These are phyloP conservation scores for Hyphopichia wangnamkhiaoensis DNA, from an alignment of 1,139 yeast species.

Conservation along the genomic window DNA sequence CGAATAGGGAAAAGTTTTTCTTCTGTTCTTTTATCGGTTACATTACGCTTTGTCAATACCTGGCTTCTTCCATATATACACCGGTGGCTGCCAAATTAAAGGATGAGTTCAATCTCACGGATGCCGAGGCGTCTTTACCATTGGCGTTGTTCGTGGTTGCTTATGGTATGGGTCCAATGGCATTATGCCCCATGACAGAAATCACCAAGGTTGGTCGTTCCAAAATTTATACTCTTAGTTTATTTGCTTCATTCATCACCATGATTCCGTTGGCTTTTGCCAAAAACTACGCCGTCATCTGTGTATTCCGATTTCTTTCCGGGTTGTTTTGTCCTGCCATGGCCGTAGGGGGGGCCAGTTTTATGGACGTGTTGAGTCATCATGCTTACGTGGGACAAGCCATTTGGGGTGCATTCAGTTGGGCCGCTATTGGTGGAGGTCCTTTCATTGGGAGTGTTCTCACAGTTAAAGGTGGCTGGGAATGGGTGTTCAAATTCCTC, in stretches of 20 bases:
- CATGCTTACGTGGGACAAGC: background rate
- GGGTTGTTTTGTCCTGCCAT: conserved; percentile 44
- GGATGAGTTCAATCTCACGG: conserved; percentile 32
- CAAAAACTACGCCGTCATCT: conserved; percentile 37
- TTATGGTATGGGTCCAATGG: conserved; percentile 45
- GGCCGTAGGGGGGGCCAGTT: conserved; percentile 42
- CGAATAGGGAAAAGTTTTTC: conserved; percentile 23
- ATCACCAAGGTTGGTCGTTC: conserved; percentile 43
- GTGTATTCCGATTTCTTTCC: conserved; percentile 40
- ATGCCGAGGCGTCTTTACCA: conserved; percentile 27
- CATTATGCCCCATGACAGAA: conserved; percentile 47
- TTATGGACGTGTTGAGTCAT: conserved; percentile 13
- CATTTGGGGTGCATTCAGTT: conserved; percentile 2
- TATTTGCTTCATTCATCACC: conserved; percentile 29
- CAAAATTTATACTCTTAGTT: conserved; percentile 34
- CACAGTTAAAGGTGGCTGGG: conserved; percentile 33
- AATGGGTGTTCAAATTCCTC: conserved; percentile 49
- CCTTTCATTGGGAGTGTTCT: conserved; percentile 34
- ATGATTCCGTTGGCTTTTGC: conserved; percentile 44
- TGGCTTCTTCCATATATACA: conserved; percentile 45
- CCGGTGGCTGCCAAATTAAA: conserved; percentile 42
- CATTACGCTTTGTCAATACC: conserved; percentile 41
- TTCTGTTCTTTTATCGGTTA: conserved; percentile 33
- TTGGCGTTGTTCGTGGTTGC: conserved; percentile 27
- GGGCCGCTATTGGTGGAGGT: conserved; percentile 13